Base-by-base conservation (phyloP, 2,329 filamentous ascomycete species). In the Colletotrichum chrysophilum region DNA sequence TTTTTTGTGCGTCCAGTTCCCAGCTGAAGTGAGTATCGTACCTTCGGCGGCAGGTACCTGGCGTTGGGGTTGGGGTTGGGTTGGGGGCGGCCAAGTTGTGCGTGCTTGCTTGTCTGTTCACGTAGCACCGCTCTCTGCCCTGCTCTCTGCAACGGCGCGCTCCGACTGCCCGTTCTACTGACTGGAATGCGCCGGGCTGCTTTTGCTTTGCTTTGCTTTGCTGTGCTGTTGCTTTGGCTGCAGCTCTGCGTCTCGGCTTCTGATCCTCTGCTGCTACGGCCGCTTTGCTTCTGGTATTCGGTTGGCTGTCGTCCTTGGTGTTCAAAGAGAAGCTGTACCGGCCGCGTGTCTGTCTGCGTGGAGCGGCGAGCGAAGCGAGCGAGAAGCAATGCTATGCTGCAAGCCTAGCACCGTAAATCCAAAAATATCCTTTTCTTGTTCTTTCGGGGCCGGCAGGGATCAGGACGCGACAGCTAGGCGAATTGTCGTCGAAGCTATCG, bases 101-200 rank as follows among this genome's bases (percentile, higher is more conserved):
- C 60, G 66, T 26, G 18, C 6, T 56, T 65, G 21, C 58, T 9
- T 18, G n/a, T 36, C 43, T 43, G 34, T 48, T 48, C 43, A 21
- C n/a, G 43, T 48, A 48, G 43, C 43, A 48, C 43, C 43, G 43
- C 43, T 48, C 43, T n/a, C 18, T 48, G 43, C 43, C 43, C n/a
- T 21, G n/a, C 43, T 61, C 55, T 75, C 65, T 68, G 70, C 56
- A 75, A 73, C 73, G 70, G 73, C 56, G 58, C 73, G 73, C 73
- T 69, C 70, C 73, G 70, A 75, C 73, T 68, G 43, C 43, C 43
- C 43, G 43, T 48, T 48, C 43, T 48, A 12, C n/a, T n/a, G 32
- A 64, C 36, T 75, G 73, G 64, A 36, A 66, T 75, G 72, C 67
- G 72, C 68, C 66, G 62, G 60, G 66, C 56, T 70, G 43, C 36